These are phyloP conservation scores for Pythium oligandrum DNA, from an alignment of 352 stramenopile genomes.

Conservation along the genomic window DNA sequence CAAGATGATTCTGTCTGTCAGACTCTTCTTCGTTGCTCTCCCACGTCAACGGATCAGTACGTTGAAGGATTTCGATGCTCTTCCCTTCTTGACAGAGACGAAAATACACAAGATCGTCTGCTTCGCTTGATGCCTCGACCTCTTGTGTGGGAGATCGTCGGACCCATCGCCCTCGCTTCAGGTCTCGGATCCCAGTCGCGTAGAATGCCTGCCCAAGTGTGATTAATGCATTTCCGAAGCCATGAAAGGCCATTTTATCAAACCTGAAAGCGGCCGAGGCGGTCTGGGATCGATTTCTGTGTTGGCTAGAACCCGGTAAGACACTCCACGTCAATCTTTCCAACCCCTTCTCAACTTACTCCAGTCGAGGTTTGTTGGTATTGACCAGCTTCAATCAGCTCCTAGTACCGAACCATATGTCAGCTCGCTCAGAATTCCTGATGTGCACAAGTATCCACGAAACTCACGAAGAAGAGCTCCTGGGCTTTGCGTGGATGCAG, in stretches of 20 bases:
- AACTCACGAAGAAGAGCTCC: constrained; percentile 19
- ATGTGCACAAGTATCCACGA: neutral
- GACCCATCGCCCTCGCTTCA: constrained; percentile 3
- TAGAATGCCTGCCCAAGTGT: constrained; percentile 1
- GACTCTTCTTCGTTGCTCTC: too few species aligned
- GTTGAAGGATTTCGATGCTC: too few species aligned
- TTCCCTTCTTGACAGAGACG: too few species aligned
- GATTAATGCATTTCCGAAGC: constrained; percentile 3
- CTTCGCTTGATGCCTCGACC: too few species aligned
- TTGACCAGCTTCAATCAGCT: constrained; percentile 3
- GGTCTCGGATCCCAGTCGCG: neutral
- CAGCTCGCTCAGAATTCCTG: neutral
- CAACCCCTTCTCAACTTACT: neutral
- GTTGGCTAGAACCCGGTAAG: neutral
- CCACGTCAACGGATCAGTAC: too few species aligned
- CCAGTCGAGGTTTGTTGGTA: constrained; percentile 1
- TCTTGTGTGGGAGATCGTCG: neutral
- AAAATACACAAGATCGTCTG: too few species aligned
- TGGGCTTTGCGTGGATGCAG: constrained; percentile 20
- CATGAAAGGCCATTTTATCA: constrained; percentile 2
- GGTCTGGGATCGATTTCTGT: neutral
- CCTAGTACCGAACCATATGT: constrained; percentile 2
- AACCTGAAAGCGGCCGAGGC: neutral
- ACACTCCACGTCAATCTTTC: too few species aligned
- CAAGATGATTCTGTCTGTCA: too few species aligned